phyloP scores from a whole-genome alignment of 352 stramenopile species.

The Globisporangium cystogenes region DNA sequence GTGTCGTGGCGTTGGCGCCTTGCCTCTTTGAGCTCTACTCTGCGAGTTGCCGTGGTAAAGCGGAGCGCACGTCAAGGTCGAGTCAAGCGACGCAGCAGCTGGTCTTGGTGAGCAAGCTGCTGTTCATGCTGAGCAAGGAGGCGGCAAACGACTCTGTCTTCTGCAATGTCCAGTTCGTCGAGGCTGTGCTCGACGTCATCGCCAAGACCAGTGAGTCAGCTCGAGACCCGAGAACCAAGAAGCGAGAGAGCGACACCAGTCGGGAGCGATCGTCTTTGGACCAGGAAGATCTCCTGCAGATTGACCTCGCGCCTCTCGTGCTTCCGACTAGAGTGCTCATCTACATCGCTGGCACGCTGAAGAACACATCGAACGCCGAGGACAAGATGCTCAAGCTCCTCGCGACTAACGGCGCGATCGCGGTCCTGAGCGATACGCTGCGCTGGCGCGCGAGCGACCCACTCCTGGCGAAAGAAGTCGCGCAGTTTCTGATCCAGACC shows the following conservation, averaged over 20 bases:
- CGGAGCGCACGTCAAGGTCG: background rate
- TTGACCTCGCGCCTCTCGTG: slow-evolving; percentile 1
- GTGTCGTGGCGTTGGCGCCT: slow-evolving; percentile 36
- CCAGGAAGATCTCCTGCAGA: background rate
- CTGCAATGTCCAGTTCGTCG: slow-evolving; percentile 58
- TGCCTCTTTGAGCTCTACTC: slow-evolving; percentile 34
- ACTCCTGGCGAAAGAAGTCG: slow-evolving; percentile 40
- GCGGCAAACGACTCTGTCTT: slow-evolving; percentile 55
- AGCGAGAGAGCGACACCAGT: background rate
- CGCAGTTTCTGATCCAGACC: slow-evolving; percentile 66
- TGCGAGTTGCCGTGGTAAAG: background rate
- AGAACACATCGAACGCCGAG: slow-evolving; percentile 62
- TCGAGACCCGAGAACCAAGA: slow-evolving; percentile 1
- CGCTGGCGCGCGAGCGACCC: slow-evolving; percentile 26
- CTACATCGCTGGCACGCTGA: slow-evolving; percentile 62
- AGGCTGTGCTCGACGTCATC: slow-evolving; percentile 44
- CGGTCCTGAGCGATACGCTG: slow-evolving; percentile 43
- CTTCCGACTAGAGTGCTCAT: slow-evolving; percentile 47
- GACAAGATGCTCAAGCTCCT: slow-evolving; percentile 59
- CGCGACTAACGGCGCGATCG: slow-evolving; percentile 55
- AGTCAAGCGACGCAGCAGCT: slow-evolving; percentile 12
- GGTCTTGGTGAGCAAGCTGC: slow-evolving; percentile 37
- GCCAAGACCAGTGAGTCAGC: slow-evolving; percentile 9
- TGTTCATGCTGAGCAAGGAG: slow-evolving; percentile 78
- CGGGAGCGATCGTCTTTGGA: too few species aligned